These are phyloP conservation scores for Hypoxylon cercidicola DNA, from an alignment of 495 filamentous ascomycete genomes.

Conservation along the genomic window DNA sequence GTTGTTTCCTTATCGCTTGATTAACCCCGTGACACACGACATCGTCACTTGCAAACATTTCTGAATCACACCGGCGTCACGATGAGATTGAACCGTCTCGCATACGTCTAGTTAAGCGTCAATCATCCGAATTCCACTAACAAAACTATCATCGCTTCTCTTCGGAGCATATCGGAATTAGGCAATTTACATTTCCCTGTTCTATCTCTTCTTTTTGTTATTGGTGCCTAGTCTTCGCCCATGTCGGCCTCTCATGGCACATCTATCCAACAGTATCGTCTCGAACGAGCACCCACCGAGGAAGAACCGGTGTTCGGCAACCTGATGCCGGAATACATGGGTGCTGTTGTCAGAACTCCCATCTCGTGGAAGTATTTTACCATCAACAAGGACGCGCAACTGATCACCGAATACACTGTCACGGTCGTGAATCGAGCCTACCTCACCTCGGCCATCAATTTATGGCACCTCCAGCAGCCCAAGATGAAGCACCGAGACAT, in stretches of 20 bases:
- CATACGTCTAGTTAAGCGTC: no score
- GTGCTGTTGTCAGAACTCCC: neutral
- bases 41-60: no score
- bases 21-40: no score
- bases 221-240: no score
- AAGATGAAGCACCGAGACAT: constrained; percentile 25
- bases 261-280: neutral
- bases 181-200: no score
- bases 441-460: neutral
- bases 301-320: neutral
- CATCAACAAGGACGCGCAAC: neutral
- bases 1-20: no score
- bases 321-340: constrained; percentile 1
- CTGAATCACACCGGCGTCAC: no score
- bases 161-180: no score
- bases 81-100: no score
- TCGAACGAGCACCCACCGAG: neutral
- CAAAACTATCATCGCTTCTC: no score
- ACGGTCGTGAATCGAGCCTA: constrained; percentile 12
- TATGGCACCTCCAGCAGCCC: neutral
- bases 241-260: constrained; percentile 8
- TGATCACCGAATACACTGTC: constrained; percentile 8
- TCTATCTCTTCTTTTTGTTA: no score
- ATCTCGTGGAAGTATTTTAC: neutral
- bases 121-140: no score